Base-by-base conservation (phyloP, 192 early-diverging fungal genomes). In the Entophlyctis luteolus region DNA sequence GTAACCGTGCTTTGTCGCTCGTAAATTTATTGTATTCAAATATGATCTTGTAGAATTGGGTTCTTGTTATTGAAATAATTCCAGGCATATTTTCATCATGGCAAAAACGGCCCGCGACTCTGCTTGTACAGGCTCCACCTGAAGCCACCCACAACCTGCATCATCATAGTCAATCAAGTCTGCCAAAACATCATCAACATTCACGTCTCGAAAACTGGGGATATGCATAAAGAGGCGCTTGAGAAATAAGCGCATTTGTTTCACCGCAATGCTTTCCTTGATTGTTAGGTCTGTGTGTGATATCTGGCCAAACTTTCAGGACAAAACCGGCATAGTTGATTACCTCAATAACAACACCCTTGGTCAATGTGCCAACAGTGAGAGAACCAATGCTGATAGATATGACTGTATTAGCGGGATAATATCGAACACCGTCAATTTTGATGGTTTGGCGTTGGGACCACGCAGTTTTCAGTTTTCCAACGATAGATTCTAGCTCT, bases 341-440 rank as follows among this genome's bases (percentile, higher is more conserved):
- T 28, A 66, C 63, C 50, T 66, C 63, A 2, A 66, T 22, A n/a
- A 66, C 28, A 27, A 66, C 50, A 12, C 63, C 63, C 34, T 55
- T 66, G 4, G 34, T 12, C 50, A 55, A 39, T 4, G 63, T 37
- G 12, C 63, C 63, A 25, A 66, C 48, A 16, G 52, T 66, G 10
- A 66, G 14, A 16, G 63, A n/a, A 10, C 63, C 63, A 14, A 66
- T 12, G 12, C 33, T 54, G 35, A 66, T 33, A 20, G 8, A 38
- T 5, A 66, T 25, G n/a, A 14, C n/a, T n/a, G 34, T 14, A 39
- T 66, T 66, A 12, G 63, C 49, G 10, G 29, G 29, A 8, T 27
- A 10, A 29, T 66, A 66, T 22, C 22, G 23, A 10, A 27, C 5
- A 10, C 63, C 63, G 28, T 66, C 63, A 22, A 66, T 39, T 4